Conservation (phyloP, 176 grass and related monocot species). For the Oryza glaberrima region DNA sequence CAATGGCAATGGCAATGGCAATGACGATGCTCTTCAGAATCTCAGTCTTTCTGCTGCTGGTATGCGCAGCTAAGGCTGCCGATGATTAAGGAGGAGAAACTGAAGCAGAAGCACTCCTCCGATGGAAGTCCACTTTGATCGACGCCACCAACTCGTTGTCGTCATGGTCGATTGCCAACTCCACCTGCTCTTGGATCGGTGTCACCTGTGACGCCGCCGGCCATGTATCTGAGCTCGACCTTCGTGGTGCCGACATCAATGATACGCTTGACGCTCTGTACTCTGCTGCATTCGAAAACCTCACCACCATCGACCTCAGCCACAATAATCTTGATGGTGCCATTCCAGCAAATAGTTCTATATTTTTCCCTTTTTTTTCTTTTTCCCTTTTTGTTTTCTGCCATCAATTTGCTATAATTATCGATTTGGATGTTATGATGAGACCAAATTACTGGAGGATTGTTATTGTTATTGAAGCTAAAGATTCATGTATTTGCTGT, state of each 20-base stretch:
- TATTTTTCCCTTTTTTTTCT: no score
- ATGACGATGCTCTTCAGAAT: not conserved
- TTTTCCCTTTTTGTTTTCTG: no score
- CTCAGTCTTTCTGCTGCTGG: not conserved
- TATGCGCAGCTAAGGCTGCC: not conserved
- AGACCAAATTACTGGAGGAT: no score
- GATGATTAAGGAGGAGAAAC: not conserved
- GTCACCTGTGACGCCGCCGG: constrained; percentile 33
- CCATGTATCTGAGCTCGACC: constrained; percentile 32
- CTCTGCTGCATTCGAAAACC: constrained; percentile 29
- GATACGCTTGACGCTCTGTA: constrained; percentile 45
- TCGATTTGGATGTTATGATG: no score
- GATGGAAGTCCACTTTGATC: constrained; percentile 58
- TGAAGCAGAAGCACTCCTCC: constrained; percentile 46
- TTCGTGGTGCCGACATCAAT: not conserved
- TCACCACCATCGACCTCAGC: constrained; percentile 42
- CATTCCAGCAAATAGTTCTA: no score
- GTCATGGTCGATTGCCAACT: constrained; percentile 49
- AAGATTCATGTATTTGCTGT: no score
- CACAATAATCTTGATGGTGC: no score
- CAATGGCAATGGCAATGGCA: not conserved
- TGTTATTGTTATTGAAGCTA: no score
- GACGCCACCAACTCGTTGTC: not conserved
- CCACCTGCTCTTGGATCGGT: constrained; percentile 51
- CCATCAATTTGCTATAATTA: no score